A percentile compares a stretch with the other conserved stretches of the same genome.
phyloP scores from a whole-genome alignment of 495 filamentous ascomycete species.

The Pseudevernia furfuracea region DNA sequence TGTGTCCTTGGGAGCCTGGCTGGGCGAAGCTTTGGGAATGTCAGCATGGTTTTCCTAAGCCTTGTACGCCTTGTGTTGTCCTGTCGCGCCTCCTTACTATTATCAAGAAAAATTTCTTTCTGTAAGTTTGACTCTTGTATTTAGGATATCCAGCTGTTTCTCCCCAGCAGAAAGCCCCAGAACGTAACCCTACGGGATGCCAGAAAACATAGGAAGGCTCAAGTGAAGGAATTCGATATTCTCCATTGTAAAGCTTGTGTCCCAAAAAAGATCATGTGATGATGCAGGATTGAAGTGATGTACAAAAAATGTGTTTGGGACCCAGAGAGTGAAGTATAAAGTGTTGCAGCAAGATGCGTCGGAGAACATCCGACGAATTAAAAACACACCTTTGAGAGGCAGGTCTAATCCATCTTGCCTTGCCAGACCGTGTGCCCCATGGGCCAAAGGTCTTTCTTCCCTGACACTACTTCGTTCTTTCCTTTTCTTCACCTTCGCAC shows the following conservation, averaged over 20 bases:
- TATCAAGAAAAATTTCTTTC: neutral
- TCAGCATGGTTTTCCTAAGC: slow-evolving; percentile 6
- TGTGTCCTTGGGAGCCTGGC: slow-evolving; percentile 12
- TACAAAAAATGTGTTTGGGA: neutral
- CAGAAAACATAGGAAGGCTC: neutral
- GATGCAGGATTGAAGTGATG: neutral
- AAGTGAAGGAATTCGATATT: neutral
- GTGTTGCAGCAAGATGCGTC: neutral
- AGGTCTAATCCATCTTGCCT: slow-evolving; percentile 58
- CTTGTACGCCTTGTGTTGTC: neutral
- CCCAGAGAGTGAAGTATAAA: neutral
- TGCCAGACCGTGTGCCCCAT: slow-evolving; percentile 56
- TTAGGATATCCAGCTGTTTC: neutral
- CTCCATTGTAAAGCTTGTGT: neutral
- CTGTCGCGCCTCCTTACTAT: neutral
- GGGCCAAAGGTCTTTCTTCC: slow-evolving; percentile 51
- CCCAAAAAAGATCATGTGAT: neutral
- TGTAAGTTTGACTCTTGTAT: neutral
- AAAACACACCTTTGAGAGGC: slow-evolving; percentile 53
- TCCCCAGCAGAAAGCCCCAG: neutral
- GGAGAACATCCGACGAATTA: neutral
- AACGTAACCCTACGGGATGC: neutral
- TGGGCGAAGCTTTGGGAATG: slow-evolving; percentile 16
- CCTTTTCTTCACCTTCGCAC: slow-evolving; percentile 43
- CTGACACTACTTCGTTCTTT: slow-evolving; percentile 43